Percentiles rank a stretch among this genome's conserved stretches.
phyloP scores from a whole-genome alignment of 345 rosid genomes.

The Rhizophora mangle region DNA sequence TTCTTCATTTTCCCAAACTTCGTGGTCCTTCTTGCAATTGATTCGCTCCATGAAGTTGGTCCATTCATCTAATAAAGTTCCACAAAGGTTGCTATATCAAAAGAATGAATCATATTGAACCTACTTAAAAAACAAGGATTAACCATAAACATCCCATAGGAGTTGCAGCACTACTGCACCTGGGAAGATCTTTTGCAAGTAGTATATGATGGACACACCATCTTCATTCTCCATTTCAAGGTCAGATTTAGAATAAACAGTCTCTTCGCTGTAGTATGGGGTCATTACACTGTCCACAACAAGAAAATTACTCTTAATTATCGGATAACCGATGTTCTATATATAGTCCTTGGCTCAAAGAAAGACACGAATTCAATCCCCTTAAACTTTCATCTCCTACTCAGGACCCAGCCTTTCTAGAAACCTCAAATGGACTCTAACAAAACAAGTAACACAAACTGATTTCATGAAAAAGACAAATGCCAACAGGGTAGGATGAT shows the following conservation, averaged over 20 bases:
- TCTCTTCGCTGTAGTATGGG: conserved; percentile 97
- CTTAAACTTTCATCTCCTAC: neutral
- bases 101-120: neutral
- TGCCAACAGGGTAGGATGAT: neutral
- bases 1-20: conserved; percentile 87
- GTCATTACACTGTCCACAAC: conserved; percentile 74
- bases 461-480: neutral
- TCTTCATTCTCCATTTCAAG: conserved; percentile 97
- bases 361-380: neutral
- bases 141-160: conserved; percentile 1
- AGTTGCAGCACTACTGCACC: conserved; percentile 38
- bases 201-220: conserved; percentile 88
- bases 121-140: conserved; percentile 9
- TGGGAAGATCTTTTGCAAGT: conserved; percentile 95
- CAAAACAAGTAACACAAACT: conserved; percentile 1
- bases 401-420: conserved; percentile 7
- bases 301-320: conserved; percentile 14
- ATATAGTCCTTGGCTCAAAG: neutral
- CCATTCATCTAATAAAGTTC: conserved; percentile 76
- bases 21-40: conserved; percentile 63
- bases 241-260: conserved; percentile 83
- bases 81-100: neutral
- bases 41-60: conserved; percentile 87
- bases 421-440: neutral
- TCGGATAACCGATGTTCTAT: neutral